Evolutionary conservation across 2,329 filamentous ascomycete species (phyloP), one percentile per base, ranked within the genome.

Genomic region (Xylaria sp.): DNA sequence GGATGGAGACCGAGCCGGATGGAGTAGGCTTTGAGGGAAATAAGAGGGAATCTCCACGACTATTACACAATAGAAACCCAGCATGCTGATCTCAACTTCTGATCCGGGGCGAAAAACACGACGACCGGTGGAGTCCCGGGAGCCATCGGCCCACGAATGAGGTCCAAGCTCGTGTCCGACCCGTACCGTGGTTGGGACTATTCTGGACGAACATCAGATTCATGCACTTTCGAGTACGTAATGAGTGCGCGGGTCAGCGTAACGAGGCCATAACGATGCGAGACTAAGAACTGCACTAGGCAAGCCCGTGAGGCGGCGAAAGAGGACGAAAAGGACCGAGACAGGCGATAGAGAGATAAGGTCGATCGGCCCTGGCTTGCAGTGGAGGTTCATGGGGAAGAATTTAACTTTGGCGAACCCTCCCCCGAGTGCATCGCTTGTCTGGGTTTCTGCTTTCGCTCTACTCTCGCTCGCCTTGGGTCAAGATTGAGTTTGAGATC

Each of bases 41-140:
- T 37, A 49, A 50, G 25, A 57, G 37, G 49, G 35, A 53, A 38
- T 19, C 49, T 40, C 14, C 31, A 57, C 38, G 33, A 38, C 51
- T 63, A 65, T 62, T 63, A 63, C 63, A 63, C 51, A 56, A 56
- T 55, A 59, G 51, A 40, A 65, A 59, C 15, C 28, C 38, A 46
- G 33, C 40, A 35, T 51, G 56, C 25, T 54, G 63, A 65, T 65
- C 63, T 57, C 56, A 63, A 65, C 63, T 46, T 65, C 56, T 35
- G n/a, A 40, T 14, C 21, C 2, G 5, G n/a, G 21, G 31, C 38
- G 49, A 60, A 43, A 55, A 50, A 53, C 42, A 51, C 43, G 54
- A 50, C 60, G 49, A 14, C 17, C 38, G 23, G 60, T 58, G 55
- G 60, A 54, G 55, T 43, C 54, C 23, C 21, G 4, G 25, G n/a